Evolutionary conservation across 352 stramenopile species (phyloP), one percentile per base, ranked within the genome.

Genomic region (Globisporangium orthogonon): DNA sequence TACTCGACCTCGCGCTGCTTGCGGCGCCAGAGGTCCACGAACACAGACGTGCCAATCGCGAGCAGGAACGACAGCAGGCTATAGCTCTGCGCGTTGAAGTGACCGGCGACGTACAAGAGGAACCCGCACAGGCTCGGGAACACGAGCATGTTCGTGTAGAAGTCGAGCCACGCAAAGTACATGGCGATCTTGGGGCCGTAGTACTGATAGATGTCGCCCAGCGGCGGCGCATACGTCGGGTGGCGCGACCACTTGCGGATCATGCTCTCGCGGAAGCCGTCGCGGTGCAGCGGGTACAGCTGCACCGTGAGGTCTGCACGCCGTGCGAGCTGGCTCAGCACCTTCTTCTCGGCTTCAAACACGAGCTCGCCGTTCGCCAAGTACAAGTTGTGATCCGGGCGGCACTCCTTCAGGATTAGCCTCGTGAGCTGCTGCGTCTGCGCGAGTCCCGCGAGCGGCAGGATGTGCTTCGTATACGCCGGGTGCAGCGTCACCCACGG

Each of bases 71-170:
- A 78, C 23, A 91, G 83, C 23, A 91, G 56, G 39, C 91, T 78
- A 60, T 86, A 89, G 11, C 79, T 78, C 66, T 76, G 76, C 43
- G 79, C 82, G 33, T 70, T 66, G 33, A 62, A 66, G 33, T 62
- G 69, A 7, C 59, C 71, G n/a, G 60, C 66, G 13, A 69, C 56
- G 54, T 81, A 94, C 15, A 92, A 88, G 50, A 91, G 78, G 50
- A 96, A 71, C 15, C 89, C 89, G 0, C 83, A 66, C 9, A 94
- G 75, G 9, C 79, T 67, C 13, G 88, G 86, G 41, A 95, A 76
- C 1, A 96, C 23, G 4, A 97, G 74, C 83, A 95, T 94, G 72
- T 94, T 94, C n/a, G 89, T 97, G 73, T 96, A 97, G 56, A 95
- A 96, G 10, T 88, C 87, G 35, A 97, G 74, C 78, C 87, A 97